A percentile compares a stretch with the other conserved stretches of the same genome.
phyloP scores from a whole-genome alignment of 768 basidiomycete species.

The Leccinum truebloodii region DNA sequence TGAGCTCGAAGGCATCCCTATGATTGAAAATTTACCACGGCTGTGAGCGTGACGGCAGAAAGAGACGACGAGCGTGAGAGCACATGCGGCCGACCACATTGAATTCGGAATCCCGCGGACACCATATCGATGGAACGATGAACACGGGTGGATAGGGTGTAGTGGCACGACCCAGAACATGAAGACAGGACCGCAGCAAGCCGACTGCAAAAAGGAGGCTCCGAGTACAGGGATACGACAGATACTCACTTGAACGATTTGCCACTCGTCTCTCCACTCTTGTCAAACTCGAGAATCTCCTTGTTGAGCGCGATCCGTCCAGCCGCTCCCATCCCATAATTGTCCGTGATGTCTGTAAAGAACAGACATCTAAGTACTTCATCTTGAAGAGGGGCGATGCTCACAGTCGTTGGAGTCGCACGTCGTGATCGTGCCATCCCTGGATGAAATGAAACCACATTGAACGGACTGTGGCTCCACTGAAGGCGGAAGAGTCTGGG shows the following conservation, averaged over 20 bases:
- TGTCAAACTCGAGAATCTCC: constrained; percentile 61
- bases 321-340: constrained; percentile 80
- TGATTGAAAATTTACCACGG: constrained; percentile 13
- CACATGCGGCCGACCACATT: background rate
- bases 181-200: background rate
- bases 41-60: constrained; percentile 13
- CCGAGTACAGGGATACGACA: background rate
- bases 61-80: constrained; percentile 10
- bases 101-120: constrained; percentile 10
- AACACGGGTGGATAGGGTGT: background rate
- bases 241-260: constrained; percentile 48
- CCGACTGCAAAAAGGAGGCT: background rate
- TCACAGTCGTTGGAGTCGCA: constrained; percentile 91
- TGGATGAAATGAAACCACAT: constrained; percentile 1
- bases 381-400: constrained; percentile 21
- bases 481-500: background rate
- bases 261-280: constrained; percentile 19
- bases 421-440: constrained; percentile 94
- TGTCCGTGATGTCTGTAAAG: constrained; percentile 78
- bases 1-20: constrained; percentile 86
- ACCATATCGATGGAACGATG: background rate
- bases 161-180: background rate
- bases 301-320: constrained; percentile 63
- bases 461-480: background rate
- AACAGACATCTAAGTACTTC: background rate